Evolutionary conservation across 1,139 yeast species (phyloP), one percentile per base, ranked within the genome.

Genomic region (Pichia sp.): DNA sequence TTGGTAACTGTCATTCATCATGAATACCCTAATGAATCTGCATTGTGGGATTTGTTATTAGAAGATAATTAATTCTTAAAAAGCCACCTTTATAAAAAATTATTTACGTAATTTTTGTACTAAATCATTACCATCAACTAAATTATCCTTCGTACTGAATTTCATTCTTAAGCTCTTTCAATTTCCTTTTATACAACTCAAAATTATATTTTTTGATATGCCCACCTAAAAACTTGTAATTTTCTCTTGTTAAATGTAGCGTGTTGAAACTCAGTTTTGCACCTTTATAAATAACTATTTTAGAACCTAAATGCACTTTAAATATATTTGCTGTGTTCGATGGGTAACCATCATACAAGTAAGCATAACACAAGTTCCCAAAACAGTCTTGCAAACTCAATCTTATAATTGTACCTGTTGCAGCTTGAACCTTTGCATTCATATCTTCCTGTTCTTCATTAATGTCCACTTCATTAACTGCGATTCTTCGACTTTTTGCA

Each of bases 1-100:
- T 71, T 94, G 58, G 90, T 89, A 24, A 83, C 96, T 43, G 72
- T 90, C 50, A 81, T 90, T 34, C 87, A 87, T 62, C 97, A 89
- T 62, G 92, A 90, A 57, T 90, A 73, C 64, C 76, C 78, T 39
- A 75, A 84, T 49, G 90, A 82, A 55, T 69, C 72, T 49, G 95
- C 82, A 1, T 71, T 90, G 46, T 90, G 97, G 97, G 79, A 79
- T 35, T 55, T 79, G 40, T 66, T 86, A 44, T 61, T 77, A 46
- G 61, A 59, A 32, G 42, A 40, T 30, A 30, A 41, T 25, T 33
- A n/a, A 11, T 28, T n/a, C 12, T 29, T 22, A 26, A 16, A n/a
- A 33, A 33, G 20, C 20, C 23, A 8, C 26, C 37, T 35, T 22
- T 26, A n/a, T 27, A 20, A 16, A 25, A 10, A 30, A n/a, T 29